Conservation (phyloP, 2,329 filamentous ascomycete genomes). For the Fusarium sp. region DNA sequence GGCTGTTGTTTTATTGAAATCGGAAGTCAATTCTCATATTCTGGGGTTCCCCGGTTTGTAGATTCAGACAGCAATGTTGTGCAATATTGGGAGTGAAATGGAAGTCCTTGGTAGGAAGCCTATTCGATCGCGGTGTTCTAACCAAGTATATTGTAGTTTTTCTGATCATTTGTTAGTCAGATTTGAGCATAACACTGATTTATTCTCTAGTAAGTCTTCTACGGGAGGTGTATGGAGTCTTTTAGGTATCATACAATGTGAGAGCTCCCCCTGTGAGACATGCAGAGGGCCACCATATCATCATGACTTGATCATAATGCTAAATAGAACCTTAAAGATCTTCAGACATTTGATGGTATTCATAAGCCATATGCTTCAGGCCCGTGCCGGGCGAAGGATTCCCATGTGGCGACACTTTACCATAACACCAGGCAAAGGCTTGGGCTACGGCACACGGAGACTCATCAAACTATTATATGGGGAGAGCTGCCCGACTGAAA, state of each 20-base stretch:
- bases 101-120: background rate
- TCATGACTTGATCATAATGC: no score
- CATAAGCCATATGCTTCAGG: no score
- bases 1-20: background rate
- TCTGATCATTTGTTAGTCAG: fast-evolving
- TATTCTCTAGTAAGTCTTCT: no score
- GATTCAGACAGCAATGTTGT: background rate
- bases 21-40: no score
- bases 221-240: background rate
- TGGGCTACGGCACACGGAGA: background rate
- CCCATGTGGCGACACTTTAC: background rate
- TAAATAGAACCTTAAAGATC: no score
- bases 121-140: background rate
- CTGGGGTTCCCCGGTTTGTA: background rate
- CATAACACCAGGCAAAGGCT: background rate
- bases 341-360: background rate
- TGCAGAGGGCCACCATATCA: background rate
- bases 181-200: no score
- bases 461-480: background rate
- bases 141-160: background rate
- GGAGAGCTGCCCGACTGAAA: no score
- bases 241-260: background rate
- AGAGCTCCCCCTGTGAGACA: background rate
- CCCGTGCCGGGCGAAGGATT: background rate
- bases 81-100: background rate